Evolutionary conservation across 495 filamentous ascomycete genomes (phyloP).

Genomic region (Saxophila tyrrhenica): DNA sequence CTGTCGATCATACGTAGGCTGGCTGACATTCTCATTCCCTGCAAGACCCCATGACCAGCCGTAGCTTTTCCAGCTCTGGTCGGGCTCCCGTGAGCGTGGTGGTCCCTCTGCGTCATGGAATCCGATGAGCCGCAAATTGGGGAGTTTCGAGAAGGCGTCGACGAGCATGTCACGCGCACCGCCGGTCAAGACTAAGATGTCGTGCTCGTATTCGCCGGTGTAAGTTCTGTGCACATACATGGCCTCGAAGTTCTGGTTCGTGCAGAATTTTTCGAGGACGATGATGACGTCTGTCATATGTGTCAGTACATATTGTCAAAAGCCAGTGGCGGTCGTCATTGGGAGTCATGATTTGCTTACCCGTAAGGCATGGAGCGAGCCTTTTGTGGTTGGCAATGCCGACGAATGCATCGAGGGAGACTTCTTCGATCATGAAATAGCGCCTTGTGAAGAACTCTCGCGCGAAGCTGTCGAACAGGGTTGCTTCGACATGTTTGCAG

Average conservation of each 20-base stretch:
- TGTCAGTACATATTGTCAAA: too few relatives aligned
- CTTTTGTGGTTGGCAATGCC: slow-evolving; percentile 39
- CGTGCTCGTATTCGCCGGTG: neutral
- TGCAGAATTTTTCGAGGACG: too few relatives aligned
- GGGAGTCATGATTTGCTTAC: too few relatives aligned
- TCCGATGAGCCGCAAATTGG: slow-evolving; percentile 36
- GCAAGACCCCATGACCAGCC: slow-evolving; percentile 10
- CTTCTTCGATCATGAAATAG: slow-evolving; percentile 41
- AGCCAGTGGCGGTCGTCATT: too few relatives aligned
- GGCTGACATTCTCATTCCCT: too few relatives aligned
- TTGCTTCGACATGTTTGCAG: slow-evolving; percentile 36
- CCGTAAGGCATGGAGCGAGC: slow-evolving; percentile 30
- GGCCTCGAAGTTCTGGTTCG: too few relatives aligned
- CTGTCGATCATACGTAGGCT: neutral
- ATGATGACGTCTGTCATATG: too few relatives aligned
- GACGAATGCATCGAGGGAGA: slow-evolving; percentile 38
- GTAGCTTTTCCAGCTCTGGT: slow-evolving; percentile 18
- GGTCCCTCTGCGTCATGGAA: slow-evolving; percentile 38
- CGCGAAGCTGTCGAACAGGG: slow-evolving; percentile 37
- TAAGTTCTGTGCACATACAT: too few relatives aligned
- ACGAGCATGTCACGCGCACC: slow-evolving; percentile 36
- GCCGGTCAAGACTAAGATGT: slow-evolving; percentile 30
- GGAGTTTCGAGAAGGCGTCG: slow-evolving; percentile 38
- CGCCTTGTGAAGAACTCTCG: slow-evolving; percentile 46
- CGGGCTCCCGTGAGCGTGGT: slow-evolving; percentile 20